Base-by-base conservation (phyloP, 441 rosid genomes). In the Kokia cookei region DNA sequence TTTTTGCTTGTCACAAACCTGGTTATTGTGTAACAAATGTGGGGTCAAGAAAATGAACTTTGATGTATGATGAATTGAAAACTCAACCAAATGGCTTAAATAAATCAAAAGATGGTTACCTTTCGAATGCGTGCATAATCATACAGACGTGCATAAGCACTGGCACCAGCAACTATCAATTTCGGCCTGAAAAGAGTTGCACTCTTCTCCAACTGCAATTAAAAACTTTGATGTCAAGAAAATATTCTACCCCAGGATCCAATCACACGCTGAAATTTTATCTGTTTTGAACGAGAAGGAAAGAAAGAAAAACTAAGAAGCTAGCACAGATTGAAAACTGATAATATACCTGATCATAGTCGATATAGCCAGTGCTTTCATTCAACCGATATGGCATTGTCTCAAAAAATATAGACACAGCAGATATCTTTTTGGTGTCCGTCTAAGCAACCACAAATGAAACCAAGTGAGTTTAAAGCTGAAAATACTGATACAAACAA, bases 1-100 rank as follows among this genome's bases (percentile, higher is more conserved):
- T 63, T 88, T 91, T 82, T 91, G 99, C 85, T 91, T 95, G 95
- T 95, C 91, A 78, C 99, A 95, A 57, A 95, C 95, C 99, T 95
- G 84, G 62, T 70, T 71, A 63, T 71, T 37, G 32, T 61, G 40
- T 32, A 50, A 78, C 73, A 81, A 74, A 81, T 17, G 45, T 2
- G 47, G 15, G 43, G 71, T 76, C 32, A 63, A 40, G 48, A 43
- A 19, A n/a, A 71, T 2, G 29, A 42, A 62, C 3, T 35, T 32
- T 12, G 29, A 53, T 13, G 14, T 37, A 51, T 24, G 55, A 69
- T 5, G 42, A 69, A 9, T 17, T 37, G 1, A 4, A 35, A 54
- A 69, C 12, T 55, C 45, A 32, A 45, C 68, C 61, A 26, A 22
- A 80, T 22, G 55, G 63, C 65, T 53, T 57, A 69, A 22, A 43